phyloP scores from a whole-genome alignment of 768 basidiomycete species.

The Russula foetens region DNA sequence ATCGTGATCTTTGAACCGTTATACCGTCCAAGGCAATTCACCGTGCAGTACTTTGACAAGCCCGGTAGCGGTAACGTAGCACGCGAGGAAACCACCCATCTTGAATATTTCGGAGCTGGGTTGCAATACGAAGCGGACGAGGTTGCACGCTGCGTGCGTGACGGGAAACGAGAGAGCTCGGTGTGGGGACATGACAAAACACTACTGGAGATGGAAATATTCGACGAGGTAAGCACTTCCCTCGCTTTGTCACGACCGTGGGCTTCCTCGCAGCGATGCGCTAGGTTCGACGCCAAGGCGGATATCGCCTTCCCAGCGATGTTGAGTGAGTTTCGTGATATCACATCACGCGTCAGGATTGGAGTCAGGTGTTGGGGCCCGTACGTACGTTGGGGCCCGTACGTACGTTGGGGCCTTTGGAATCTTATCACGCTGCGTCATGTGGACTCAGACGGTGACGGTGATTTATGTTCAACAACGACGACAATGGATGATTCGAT shows the following conservation, averaged over 20 bases:
- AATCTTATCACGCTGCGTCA: background rate
- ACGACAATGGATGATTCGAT: no score
- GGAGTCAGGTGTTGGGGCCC: background rate
- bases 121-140: conserved; percentile 89
- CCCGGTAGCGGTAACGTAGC: conserved; percentile 35
- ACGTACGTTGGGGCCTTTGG: background rate
- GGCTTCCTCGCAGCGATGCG: background rate
- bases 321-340: conserved; percentile 44
- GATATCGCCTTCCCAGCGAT: conserved; percentile 53
- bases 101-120: conserved; percentile 34
- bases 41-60: conserved; percentile 50
- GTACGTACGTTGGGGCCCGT: no score
- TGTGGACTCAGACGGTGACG: no score
- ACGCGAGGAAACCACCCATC: conserved; percentile 49
- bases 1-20: conserved; percentile 60
- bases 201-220: conserved; percentile 71
- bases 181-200: conserved; percentile 78
- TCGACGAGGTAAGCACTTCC: conserved; percentile 62
- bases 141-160: conserved; percentile 67
- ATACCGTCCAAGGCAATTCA: conserved; percentile 58
- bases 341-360: background rate
- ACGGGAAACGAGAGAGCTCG: conserved; percentile 65
- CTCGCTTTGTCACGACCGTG: background rate
- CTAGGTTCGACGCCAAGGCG: conserved; percentile 61
- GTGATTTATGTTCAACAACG: conserved; percentile 5